phyloP scores from a whole-genome alignment of 1,139 yeast genomes.

The Lodderomyces jiufengensis region DNA sequence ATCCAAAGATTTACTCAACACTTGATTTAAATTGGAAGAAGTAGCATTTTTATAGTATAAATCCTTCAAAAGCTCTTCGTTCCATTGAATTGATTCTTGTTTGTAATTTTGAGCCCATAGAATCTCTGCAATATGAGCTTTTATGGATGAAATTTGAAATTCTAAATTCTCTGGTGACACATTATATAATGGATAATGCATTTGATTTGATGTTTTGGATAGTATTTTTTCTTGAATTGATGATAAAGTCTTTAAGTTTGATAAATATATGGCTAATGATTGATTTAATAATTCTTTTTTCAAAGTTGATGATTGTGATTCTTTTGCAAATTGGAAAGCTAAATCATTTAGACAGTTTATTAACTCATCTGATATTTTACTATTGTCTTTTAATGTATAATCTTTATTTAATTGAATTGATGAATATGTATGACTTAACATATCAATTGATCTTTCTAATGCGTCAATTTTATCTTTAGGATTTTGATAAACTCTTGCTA shows the following conservation, averaged over 20 bases:
- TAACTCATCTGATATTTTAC: slow-evolving; percentile 39
- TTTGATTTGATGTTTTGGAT: slow-evolving; percentile 22
- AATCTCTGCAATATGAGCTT: slow-evolving; percentile 62
- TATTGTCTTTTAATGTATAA: slow-evolving; percentile 22
- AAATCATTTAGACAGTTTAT: slow-evolving; percentile 31
- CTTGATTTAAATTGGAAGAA: slow-evolving; percentile 27
- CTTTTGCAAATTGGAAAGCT: slow-evolving; percentile 32
- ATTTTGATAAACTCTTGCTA: slow-evolving; percentile 28
- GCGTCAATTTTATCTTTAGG: slow-evolving; percentile 29
- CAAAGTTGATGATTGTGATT: slow-evolving; percentile 12
- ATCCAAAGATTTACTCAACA: slow-evolving; percentile 29
- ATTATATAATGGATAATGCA: slow-evolving; percentile 36
- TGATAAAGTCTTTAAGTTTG: slow-evolving; percentile 31
- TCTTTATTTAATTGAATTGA: slow-evolving; percentile 25
- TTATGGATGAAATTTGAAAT: slow-evolving; percentile 34
- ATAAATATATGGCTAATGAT: slow-evolving; percentile 36
- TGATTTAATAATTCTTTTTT: slow-evolving; percentile 17
- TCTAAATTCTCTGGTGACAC: slow-evolving; percentile 30
- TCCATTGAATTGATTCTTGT: slow-evolving; percentile 59
- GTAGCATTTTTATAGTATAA: slow-evolving; percentile 31
- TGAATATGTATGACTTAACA: slow-evolving; percentile 30
- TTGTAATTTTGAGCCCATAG: slow-evolving; percentile 57
- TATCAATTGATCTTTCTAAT: slow-evolving; percentile 40
- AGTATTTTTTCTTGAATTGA: slow-evolving; percentile 20
- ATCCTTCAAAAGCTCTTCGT: slow-evolving; percentile 49